Conservation (phyloP, 768 basidiomycete genomes). For the Galerina sulciceps region DNA sequence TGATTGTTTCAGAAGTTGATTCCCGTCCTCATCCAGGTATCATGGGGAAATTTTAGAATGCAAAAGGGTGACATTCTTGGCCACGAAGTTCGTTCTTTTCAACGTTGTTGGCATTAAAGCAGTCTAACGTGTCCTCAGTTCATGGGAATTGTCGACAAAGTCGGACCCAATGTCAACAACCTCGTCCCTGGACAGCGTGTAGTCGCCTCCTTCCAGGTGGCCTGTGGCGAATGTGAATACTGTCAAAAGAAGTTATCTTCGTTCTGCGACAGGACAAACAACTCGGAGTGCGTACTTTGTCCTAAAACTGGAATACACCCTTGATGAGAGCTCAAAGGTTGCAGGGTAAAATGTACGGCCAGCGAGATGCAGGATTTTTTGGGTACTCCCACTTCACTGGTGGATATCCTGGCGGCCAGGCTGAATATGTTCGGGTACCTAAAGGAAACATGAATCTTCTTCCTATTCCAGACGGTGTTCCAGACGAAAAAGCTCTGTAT, state of each 20-base stretch:
- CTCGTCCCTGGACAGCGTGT: slow-evolving; percentile 70
- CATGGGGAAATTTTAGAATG: slow-evolving; percentile 72
- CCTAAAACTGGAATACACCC: background rate
- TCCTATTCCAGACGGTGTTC: slow-evolving; percentile 65
- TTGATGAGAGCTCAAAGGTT: slow-evolving; percentile 34
- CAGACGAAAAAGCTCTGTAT: slow-evolving; percentile 63
- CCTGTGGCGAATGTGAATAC: slow-evolving; percentile 72
- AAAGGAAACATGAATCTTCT: slow-evolving; percentile 74
- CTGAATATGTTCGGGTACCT: slow-evolving; percentile 76
- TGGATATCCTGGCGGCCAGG: slow-evolving; percentile 76
- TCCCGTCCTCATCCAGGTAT: slow-evolving; percentile 33
- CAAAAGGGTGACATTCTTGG: slow-evolving; percentile 79
- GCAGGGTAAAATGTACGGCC: slow-evolving; percentile 64
- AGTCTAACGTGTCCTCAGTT: slow-evolving; percentile 37
- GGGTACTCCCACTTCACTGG: slow-evolving; percentile 76
- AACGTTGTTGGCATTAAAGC: background rate
- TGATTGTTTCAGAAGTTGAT: background rate
- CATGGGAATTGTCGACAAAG: slow-evolving; percentile 70
- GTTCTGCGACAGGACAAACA: slow-evolving; percentile 76
- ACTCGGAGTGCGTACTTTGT: slow-evolving; percentile 49
- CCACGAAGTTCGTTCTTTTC: slow-evolving; percentile 53
- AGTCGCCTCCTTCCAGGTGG: slow-evolving; percentile 80
- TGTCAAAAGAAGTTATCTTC: slow-evolving; percentile 76
- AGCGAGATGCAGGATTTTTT: slow-evolving; percentile 72
- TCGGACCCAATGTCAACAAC: slow-evolving; percentile 68